phyloP scores from a whole-genome alignment of 495 filamentous ascomycete genomes.

The Xylaria flabelliformis region DNA sequence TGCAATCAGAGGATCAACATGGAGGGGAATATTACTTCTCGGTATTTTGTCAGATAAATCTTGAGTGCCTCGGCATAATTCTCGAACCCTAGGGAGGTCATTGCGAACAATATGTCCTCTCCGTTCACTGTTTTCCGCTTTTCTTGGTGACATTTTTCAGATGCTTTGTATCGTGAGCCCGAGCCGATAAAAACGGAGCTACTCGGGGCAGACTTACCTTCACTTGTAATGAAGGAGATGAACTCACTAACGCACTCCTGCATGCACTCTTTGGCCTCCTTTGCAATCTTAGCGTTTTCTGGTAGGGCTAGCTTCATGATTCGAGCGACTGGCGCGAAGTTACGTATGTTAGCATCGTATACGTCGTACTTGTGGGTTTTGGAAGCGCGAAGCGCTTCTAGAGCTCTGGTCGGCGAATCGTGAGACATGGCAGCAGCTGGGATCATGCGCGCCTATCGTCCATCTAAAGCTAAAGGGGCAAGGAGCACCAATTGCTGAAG shows the following conservation, averaged over 20 bases:
- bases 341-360: conserved; percentile 86
- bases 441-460: conserved; percentile 44
- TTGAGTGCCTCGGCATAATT: conserved; percentile 98
- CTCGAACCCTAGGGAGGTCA: conserved; percentile 98
- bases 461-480: conserved; percentile 40
- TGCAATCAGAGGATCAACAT: conserved; percentile 14
- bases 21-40: conserved; percentile 76
- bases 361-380: conserved; percentile 56
- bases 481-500: conserved; percentile 47
- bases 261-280: conserved; percentile 99
- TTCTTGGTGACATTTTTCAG: conserved; percentile 98
- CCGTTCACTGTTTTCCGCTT: conserved; percentile 99
- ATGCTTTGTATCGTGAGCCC: conserved; percentile 66
- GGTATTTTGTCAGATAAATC: conserved; percentile 96
- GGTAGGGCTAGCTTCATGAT: conserved; percentile 98
- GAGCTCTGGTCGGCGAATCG: conserved; percentile 57
- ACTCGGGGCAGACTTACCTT: conserved; percentile 66
- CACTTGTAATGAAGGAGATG: conserved; percentile 99
- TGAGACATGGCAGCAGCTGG: conserved; percentile 56
- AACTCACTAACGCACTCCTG: conserved; percentile 99
- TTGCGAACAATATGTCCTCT: conserved; percentile 97
- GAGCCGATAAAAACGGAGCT: conserved; percentile 26
- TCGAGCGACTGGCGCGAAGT: conserved; percentile 91
- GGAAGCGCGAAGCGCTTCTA: conserved; percentile 52
- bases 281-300: conserved; percentile 98